These are phyloP conservation scores for Infundibulicybe gibba DNA, from an alignment of 768 basidiomycete species.

Conservation along the genomic window DNA sequence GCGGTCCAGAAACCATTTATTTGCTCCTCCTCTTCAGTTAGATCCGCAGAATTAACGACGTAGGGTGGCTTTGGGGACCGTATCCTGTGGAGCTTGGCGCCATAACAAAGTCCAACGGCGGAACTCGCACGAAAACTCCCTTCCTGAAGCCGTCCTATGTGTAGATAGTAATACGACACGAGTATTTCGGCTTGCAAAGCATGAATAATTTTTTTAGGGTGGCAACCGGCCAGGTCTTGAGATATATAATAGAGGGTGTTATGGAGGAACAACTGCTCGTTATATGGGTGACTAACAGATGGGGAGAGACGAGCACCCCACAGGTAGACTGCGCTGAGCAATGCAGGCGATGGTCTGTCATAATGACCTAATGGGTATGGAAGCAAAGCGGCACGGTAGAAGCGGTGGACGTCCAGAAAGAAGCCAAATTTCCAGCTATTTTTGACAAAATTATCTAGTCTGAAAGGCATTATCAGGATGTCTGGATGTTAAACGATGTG, in stretches of 20 bases:
- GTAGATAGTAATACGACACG: constrained; percentile 49
- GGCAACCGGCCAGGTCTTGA: constrained; percentile 32
- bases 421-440: constrained; percentile 44
- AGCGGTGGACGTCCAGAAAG: constrained; percentile 49
- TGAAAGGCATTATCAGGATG: neutral
- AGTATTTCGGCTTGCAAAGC: constrained; percentile 50
- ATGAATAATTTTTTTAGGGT: constrained; percentile 35
- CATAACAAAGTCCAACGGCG: constrained; percentile 35
- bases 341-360: constrained; percentile 41
- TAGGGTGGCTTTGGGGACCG: constrained; percentile 21
- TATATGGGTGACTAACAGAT: constrained; percentile 12
- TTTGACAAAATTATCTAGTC: constrained; percentile 3
- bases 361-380: constrained; percentile 40
- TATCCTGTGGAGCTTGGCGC: constrained; percentile 32
- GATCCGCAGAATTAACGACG: constrained; percentile 18
- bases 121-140: constrained; percentile 50
- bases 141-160: constrained; percentile 36
- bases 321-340: constrained; percentile 43
- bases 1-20: constrained; percentile 31
- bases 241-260: constrained; percentile 35
- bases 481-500: neutral
- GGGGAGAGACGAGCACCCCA: constrained; percentile 43
- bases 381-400: constrained; percentile 41
- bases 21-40: constrained; percentile 24
- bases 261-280: constrained; percentile 35